phyloP scores from a whole-genome alignment of 148 eudicot genomes.

The Fagopyrum esculentum region DNA sequence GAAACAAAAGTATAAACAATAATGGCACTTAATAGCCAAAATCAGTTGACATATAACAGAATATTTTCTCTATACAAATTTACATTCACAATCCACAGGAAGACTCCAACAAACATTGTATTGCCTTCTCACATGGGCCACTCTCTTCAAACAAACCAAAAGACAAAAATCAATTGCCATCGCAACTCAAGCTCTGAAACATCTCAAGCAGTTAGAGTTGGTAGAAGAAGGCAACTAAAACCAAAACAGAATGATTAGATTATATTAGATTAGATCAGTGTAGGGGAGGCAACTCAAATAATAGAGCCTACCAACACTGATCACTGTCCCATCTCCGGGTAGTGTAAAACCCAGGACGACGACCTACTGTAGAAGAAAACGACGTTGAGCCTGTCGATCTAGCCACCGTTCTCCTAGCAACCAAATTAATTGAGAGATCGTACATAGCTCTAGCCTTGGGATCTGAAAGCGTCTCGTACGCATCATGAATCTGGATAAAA shows the following conservation, averaged over 20 bases:
- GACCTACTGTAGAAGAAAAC: slow-evolving; percentile 1
- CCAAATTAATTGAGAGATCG: slow-evolving; percentile 19
- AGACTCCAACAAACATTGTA: not conserved
- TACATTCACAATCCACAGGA: not conserved
- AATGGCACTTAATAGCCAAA: not conserved
- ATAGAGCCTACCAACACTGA: slow-evolving; percentile 46
- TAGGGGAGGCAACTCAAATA: not conserved
- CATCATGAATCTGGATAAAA: slow-evolving; percentile 47
- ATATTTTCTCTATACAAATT: not conserved
- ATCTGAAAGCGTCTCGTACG: slow-evolving; percentile 54
- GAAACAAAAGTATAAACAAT: no score
- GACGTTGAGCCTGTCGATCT: slow-evolving; percentile 1
- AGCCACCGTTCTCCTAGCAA: slow-evolving; percentile 9
- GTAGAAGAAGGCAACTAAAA: not conserved
- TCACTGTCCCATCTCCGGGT: slow-evolving; percentile 61
- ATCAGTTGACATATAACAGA: not conserved
- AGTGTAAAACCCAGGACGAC: slow-evolving; percentile 28
- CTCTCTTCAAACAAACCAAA: not conserved
- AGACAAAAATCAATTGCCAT: not conserved
- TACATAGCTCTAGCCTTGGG: slow-evolving; percentile 37
- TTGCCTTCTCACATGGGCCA: not conserved
- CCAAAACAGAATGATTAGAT: not conserved
- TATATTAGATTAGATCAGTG: not conserved
- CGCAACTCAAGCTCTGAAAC: slow-evolving; percentile 1
- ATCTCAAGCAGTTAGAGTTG: not conserved